Conservation (phyloP, 805 yeast genomes). For the baker's yeast (Saccharomyces cerevisiae) region DNA sequence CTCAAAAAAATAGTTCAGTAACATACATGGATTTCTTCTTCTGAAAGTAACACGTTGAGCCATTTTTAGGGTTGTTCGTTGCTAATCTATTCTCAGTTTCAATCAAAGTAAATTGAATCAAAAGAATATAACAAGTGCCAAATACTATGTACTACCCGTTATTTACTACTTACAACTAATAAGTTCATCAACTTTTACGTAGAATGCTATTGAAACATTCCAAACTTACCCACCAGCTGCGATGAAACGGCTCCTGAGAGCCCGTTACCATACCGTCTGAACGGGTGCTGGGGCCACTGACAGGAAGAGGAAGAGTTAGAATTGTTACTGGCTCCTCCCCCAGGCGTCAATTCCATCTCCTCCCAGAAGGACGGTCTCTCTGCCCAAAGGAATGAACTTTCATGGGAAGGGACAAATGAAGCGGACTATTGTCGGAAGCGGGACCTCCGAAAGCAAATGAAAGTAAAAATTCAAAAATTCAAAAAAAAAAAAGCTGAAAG, state of each 20-base stretch:
- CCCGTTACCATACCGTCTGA: background rate
- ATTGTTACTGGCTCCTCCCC: background rate
- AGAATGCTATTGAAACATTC: background rate
- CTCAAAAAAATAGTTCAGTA: background rate
- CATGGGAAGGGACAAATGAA: background rate
- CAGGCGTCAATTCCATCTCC: too few relatives aligned
- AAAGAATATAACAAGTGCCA: background rate
- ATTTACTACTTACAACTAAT: background rate
- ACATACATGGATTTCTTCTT: constrained; percentile 98
- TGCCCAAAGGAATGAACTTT: background rate
- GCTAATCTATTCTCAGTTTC: constrained; percentile 4
- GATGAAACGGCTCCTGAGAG: background rate
- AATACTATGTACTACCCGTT: background rate
- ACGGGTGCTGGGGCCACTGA: background rate
- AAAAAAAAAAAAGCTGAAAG: too few relatives aligned
- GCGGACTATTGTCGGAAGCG: too few relatives aligned
- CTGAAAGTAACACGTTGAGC: constrained; percentile 99
- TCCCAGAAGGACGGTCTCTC: background rate
- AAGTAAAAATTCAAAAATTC: background rate
- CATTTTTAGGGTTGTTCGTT: constrained; percentile 46
- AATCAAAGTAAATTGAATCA: background rate
- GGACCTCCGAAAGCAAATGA: background rate
- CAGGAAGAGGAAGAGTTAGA: background rate
- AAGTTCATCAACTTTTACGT: background rate
- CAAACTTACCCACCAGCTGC: background rate